Evolutionary conservation across 2,329 filamentous ascomycete species (phyloP), one percentile per base, ranked within the genome.

Genomic region (Ophiostoma sp.): DNA sequence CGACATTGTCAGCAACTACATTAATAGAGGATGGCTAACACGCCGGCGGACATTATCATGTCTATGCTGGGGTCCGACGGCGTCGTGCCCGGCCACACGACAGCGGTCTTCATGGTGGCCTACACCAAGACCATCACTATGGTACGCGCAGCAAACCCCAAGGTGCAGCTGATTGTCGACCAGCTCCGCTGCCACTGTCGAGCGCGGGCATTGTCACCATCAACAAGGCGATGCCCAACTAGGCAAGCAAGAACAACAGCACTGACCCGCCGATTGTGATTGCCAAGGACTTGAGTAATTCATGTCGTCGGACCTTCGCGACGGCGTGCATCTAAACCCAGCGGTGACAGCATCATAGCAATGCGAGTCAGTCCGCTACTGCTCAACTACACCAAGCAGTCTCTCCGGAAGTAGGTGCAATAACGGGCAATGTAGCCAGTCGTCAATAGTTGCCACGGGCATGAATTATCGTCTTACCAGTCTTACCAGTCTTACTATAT

Each of bases 1-100:
- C 70, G 76, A 81, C 72, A 81, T 82, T 66, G 79, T 79, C 27
- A 77, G 77, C 70, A 77, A 75, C 67, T 76, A 81, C 70, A 74
- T 36, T 5, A 27, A n/a, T 9, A 36, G 8, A 27, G 49, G 49
- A 36, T 55, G 49, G 18, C 49, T 18, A 55, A 14, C 9, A 55
- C 49, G 49, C 18, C 49, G 14, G 47, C 47, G 3, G 47, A 49
- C 47, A 18, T 49, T 2, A 16, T 49, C 47, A 49, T 49, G 47
- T 49, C 18, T 7, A 49, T 49, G 47, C 47, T 49, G 5, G 47
- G 47, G 14, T n/a, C 47, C 47, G 18, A 49, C 47, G 47, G 18
- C 47, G 47, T 49, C 47, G 47, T 49, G 47, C 47, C 14, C 47
- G 14, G 47, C 14, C 47, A 49, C 16, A 49, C 47, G 1, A 49